phyloP scores from a whole-genome alignment of 257 asterid genomes.

The Parsonsia alboflavescens region DNA sequence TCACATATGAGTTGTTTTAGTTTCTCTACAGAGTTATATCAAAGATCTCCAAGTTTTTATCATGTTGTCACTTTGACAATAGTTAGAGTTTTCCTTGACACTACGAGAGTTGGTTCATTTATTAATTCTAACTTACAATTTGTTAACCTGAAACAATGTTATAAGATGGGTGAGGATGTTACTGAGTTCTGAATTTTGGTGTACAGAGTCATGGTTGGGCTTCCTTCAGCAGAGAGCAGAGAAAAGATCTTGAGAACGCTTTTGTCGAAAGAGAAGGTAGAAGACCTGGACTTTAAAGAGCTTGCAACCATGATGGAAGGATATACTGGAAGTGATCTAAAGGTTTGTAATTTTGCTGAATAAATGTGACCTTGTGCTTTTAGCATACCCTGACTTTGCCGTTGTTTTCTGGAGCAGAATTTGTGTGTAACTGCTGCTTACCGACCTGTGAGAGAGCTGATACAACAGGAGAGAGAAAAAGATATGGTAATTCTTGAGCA shows the following conservation, averaged over 20 bases:
- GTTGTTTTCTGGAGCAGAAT: slow-evolving; percentile 49
- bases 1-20: not conserved
- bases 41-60: not conserved
- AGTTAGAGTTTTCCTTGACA: not conserved
- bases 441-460: slow-evolving; percentile 86
- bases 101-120: not conserved
- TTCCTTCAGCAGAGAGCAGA: slow-evolving; percentile 82
- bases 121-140: not conserved
- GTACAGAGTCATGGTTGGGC: slow-evolving; percentile 84
- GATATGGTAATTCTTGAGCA: slow-evolving; percentile 40
- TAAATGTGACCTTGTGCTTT: not conserved
- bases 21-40: not conserved
- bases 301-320: slow-evolving; percentile 86
- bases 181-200: slow-evolving; percentile 27
- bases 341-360: slow-evolving; percentile 43
- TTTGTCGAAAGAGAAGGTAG: slow-evolving; percentile 72
- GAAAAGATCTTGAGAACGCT: slow-evolving; percentile 86
- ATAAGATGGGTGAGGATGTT: slow-evolving; percentile 2
- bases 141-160: slow-evolving; percentile 1
- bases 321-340: slow-evolving; percentile 94
- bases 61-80: not conserved
- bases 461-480: slow-evolving; percentile 66
- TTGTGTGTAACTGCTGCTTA: slow-evolving; percentile 89
- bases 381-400: slow-evolving; percentile 23
- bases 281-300: slow-evolving; percentile 77